Conservation (phyloP, 2,329 filamentous ascomycete species). For the Magnaporthales sp. region DNA sequence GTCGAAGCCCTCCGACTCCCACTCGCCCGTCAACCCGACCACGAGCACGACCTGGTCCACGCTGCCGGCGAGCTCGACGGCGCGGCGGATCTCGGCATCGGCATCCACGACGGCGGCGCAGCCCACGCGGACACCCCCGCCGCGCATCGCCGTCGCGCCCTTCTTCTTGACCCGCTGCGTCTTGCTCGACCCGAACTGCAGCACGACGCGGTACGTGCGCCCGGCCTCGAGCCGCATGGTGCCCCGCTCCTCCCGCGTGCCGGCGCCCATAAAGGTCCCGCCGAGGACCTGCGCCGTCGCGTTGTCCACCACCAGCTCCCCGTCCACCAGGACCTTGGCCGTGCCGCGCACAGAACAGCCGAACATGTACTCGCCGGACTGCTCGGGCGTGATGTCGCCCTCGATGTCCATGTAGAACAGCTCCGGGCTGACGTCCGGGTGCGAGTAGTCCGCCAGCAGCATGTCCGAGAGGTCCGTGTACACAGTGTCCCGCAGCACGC, state of each 20-base stretch:
- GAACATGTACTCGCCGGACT: conserved; percentile 20
- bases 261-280: conserved; percentile 21
- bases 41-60: conserved; percentile 52
- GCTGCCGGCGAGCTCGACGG: conserved; percentile 29
- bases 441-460: conserved; percentile 43
- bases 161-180: conserved; percentile 7
- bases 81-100: conserved; percentile 7
- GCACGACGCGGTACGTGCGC: conserved; percentile 19
- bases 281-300: conserved; percentile 20
- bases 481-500: conserved; percentile 24
- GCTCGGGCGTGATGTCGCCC: conserved; percentile 19
- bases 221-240: conserved; percentile 17
- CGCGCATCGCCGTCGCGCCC: conserved; percentile 35
- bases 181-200: conserved; percentile 13
- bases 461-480: conserved; percentile 31
- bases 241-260: conserved; percentile 22
- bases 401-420: conserved; percentile 31
- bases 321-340: conserved; percentile 25
- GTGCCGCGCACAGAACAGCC: conserved; percentile 22
- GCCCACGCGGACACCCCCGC: conserved; percentile 26
- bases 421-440: conserved; percentile 20
- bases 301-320: conserved; percentile 24
- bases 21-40: conserved; percentile 43
- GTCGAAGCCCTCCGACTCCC: conserved; percentile 16
- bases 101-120: conserved; percentile 9